Evolutionary conservation across 2,329 filamentous ascomycete genomes (phyloP).

Genomic region (Akanthomyces dipterigenus): DNA sequence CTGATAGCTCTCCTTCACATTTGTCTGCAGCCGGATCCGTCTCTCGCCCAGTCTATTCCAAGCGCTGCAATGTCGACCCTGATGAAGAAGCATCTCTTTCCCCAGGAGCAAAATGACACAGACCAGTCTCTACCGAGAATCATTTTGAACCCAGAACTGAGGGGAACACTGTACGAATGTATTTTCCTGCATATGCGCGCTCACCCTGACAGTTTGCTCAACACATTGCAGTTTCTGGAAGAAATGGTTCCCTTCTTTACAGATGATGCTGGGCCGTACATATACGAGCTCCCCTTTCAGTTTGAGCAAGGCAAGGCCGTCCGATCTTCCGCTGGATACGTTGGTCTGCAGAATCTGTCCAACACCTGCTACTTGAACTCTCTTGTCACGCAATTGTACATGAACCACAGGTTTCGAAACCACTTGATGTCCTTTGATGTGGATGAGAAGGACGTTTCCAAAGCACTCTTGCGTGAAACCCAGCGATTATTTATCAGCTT

Average conservation of each 20-base stretch:
- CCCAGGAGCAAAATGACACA: conserved; percentile 30
- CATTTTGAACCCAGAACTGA: conserved; percentile 47
- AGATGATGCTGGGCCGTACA: conserved; percentile 43
- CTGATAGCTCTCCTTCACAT: conserved; percentile 24
- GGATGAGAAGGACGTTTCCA: conserved; percentile 45
- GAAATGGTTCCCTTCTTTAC: conserved; percentile 31
- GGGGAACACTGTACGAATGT: conserved; percentile 54
- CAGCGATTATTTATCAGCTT: conserved; percentile 77
- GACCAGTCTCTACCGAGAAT: conserved; percentile 28
- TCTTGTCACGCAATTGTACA: conserved; percentile 87
- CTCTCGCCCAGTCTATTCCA: conserved; percentile 20
- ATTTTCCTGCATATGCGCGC: conserved; percentile 50
- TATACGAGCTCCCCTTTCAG: conserved; percentile 52
- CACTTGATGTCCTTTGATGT: conserved; percentile 69
- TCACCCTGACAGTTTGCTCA: conserved; percentile 39
- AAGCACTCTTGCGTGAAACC: conserved; percentile 67
- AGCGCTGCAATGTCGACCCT: conserved; percentile 32
- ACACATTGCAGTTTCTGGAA: conserved; percentile 39
- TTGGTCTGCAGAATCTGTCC: conserved; percentile 84
- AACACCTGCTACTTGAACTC: conserved; percentile 99
- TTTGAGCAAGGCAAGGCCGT: conserved; percentile 63
- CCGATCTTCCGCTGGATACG: conserved; percentile 72
- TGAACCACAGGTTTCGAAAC: conserved; percentile 81
- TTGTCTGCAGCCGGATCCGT: conserved; percentile 24
- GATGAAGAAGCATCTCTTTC: conserved; percentile 62